These are phyloP conservation scores for Rubroshorea leprosula DNA, from an alignment of 345 rosid genomes.

Conservation along the genomic window DNA sequence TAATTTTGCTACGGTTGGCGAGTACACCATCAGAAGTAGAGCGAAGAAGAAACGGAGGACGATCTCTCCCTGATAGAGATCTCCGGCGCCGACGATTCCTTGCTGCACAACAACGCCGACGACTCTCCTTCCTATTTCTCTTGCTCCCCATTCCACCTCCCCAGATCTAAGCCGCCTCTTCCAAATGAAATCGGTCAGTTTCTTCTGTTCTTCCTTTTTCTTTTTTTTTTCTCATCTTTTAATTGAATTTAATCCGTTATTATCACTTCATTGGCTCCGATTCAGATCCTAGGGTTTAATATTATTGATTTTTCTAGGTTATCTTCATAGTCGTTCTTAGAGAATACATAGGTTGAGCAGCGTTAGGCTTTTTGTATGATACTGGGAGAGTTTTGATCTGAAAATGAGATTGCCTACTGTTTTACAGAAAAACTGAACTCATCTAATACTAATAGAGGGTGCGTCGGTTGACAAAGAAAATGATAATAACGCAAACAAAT, in stretches of 20 bases:
- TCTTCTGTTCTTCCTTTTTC: too few species aligned
- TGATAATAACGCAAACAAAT: slow-evolving; percentile 30
- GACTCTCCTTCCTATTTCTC: slow-evolving; percentile 36
- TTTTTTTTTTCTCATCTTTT: too few species aligned
- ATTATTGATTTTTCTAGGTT: too few species aligned
- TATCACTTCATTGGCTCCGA: not conserved
- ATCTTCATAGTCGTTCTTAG: too few species aligned
- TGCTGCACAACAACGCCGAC: slow-evolving; percentile 34
- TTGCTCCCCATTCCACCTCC: slow-evolving; percentile 63
- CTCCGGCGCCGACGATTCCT: slow-evolving; percentile 50
- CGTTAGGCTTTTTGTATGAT: not conserved
- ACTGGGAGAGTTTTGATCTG: not conserved
- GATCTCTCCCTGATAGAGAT: slow-evolving; percentile 61
- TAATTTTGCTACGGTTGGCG: too few species aligned
- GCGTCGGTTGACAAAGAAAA: slow-evolving; percentile 41
- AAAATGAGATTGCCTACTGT: too few species aligned
- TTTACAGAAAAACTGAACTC: not conserved
- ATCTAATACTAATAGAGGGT: slow-evolving; percentile 9
- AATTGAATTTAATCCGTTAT: not conserved
- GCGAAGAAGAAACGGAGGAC: slow-evolving; percentile 38
- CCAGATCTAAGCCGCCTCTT: slow-evolving; percentile 35
- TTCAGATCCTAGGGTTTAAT: too few species aligned
- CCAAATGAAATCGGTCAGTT: slow-evolving; percentile 33
- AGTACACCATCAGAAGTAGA: too few species aligned
- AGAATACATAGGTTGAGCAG: not conserved